A percentile compares a stretch with the other conserved stretches of the same genome.
These are phyloP conservation scores for Botrytis byssoidea DNA, from an alignment of 2,329 filamentous ascomycete species.

Conservation along the genomic window DNA sequence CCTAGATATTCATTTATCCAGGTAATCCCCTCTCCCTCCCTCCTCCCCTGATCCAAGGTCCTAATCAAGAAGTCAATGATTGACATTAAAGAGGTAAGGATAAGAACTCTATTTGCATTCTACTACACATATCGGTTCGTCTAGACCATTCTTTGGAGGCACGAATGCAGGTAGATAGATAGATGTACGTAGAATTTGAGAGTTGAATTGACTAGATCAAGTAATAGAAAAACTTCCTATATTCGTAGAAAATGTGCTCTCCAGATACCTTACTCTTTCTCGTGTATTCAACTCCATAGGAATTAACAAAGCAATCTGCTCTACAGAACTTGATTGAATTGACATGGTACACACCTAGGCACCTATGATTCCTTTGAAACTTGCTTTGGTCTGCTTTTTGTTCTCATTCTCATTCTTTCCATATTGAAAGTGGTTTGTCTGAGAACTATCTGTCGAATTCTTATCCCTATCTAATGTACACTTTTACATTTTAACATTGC, in stretches of 20 bases:
- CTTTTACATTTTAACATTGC: background rate
- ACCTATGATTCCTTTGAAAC: background rate
- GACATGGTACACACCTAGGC: background rate
- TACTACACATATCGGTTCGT: background rate
- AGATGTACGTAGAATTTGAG: background rate
- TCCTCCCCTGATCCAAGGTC: background rate
- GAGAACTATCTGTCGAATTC: background rate
- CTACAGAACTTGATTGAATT: background rate
- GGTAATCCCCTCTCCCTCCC: background rate
- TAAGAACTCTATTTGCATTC: background rate
- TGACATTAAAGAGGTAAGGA: background rate
- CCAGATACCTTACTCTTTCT: background rate
- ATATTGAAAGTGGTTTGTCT: background rate
- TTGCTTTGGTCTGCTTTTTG: background rate
- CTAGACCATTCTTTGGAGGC: background rate
- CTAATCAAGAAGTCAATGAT: background rate
- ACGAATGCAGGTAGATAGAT: background rate
- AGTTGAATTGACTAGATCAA: background rate
- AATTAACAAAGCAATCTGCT: background rate
- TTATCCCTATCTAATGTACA: background rate
- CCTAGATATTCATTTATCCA: background rate
- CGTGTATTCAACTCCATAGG: background rate
- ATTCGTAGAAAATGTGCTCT: background rate
- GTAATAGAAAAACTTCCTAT: background rate
- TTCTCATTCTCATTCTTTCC: background rate